Base-by-base conservation (phyloP, 805 yeast species). In the Candida mattraensis region DNA sequence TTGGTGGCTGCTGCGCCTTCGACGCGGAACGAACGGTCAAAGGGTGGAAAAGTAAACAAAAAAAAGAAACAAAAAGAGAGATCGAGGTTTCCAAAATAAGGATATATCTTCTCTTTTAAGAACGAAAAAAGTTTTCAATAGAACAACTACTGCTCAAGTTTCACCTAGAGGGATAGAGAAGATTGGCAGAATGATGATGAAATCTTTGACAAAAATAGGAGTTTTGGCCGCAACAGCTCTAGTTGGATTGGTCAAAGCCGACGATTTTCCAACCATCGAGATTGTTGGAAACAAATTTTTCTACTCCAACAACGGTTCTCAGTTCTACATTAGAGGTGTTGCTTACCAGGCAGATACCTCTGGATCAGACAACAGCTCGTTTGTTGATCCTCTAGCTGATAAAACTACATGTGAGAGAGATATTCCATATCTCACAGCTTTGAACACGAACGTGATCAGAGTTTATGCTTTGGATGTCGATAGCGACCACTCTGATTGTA, bases 281-380 rank as follows among this genome's bases (percentile, higher is more conserved):
- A 72, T 83, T 46, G 76, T 74, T 39, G 91, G 91, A 44, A 83
- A 81, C 74, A 83, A 83, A 61, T 83, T 84, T 56, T 84, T 74
- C 70, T 84, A 66, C 64, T 67, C 84, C 40, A 80, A 80, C 64
- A 83, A 83, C 54, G 91, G 89, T 33, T 76, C 87, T 37, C 89
- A 83, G 59, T 84, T 84, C 57, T 81, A 72, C 62, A 76, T 84
- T 53, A 78, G 69, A 55, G 94, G 93, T 68, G 67, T 84, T 45
- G 93, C 93, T 33, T 84, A 84, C 64, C 94, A 83, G 67, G 78
- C 77, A 47, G 80, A 82, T 58, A 72, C 80, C 23, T 69, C 73
- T 28, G 72, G 72, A 48, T 43, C 67, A 26, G 69, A 78, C 20
- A 68, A 66, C 42, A 47, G 61, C 6, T 44, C 73, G 19, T 80